phyloP scores from a whole-genome alignment of 2,329 filamentous ascomycete genomes.

The Sclerotinia spermophila region DNA sequence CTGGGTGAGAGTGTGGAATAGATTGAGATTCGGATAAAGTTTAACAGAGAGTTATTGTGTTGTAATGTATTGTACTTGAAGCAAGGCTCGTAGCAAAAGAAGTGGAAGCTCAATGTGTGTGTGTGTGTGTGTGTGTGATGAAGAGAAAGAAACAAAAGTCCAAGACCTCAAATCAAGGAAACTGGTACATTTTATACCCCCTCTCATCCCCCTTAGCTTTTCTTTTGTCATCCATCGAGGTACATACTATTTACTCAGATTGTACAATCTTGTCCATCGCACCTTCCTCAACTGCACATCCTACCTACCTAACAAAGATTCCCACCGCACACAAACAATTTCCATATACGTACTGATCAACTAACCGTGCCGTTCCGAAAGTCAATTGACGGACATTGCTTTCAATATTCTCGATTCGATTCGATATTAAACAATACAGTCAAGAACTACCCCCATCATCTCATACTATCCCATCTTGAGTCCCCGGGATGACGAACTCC shows the following conservation, averaged over 20 bases:
- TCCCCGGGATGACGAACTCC: conserved; percentile 7
- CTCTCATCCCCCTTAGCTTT: background rate
- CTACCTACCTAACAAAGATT: background rate
- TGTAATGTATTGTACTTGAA: background rate
- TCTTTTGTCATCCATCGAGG: background rate
- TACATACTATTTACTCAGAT: background rate
- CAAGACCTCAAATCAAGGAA: background rate
- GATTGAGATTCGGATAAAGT: background rate
- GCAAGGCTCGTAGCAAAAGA: background rate
- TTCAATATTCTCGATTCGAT: background rate
- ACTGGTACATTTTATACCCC: background rate
- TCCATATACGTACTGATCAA: background rate
- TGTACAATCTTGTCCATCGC: background rate
- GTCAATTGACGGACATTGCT: background rate
- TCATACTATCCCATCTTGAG: background rate
- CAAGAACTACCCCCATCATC: background rate
- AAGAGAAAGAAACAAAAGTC: background rate
- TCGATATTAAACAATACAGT: background rate
- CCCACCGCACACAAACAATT: background rate
- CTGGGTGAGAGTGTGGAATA: background rate
- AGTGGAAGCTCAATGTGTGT: background rate
- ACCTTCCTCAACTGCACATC: background rate
- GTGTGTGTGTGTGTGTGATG: conserved; percentile 4
- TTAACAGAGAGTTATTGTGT: background rate
- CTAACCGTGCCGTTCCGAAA: background rate